Evolutionary conservation across 2,329 filamentous ascomycete species (phyloP).

Genomic region (Metarhizium rileyi): DNA sequence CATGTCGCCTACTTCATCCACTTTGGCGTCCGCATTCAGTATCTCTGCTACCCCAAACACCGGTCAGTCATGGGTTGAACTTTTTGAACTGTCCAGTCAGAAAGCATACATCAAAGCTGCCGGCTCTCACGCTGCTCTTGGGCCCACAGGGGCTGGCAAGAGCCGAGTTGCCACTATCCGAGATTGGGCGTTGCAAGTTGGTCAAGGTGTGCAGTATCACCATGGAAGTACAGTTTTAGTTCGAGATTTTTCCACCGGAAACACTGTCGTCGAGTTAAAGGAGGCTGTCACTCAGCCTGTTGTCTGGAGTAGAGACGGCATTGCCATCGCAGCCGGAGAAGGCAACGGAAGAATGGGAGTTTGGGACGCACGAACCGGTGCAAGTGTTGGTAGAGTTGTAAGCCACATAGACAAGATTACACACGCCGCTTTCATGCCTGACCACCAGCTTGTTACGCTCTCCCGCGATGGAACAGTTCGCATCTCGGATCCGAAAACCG

Average conservation of each 20-base stretch:
- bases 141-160: conserved; percentile 7
- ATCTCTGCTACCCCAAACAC: conserved; percentile 20
- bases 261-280: conserved; percentile 21
- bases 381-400: conserved; percentile 20
- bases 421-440: conserved; percentile 25
- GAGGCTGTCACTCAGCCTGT: conserved; percentile 19
- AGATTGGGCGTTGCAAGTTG: conserved; percentile 21
- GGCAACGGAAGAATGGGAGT: conserved; percentile 19
- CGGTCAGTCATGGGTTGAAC: conserved; percentile 26
- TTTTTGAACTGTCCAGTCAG: conserved; percentile 20
- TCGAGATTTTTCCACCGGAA: conserved; percentile 21
- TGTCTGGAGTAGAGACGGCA: conserved; percentile 23
- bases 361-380: conserved; percentile 21
- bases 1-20: conserved; percentile 15
- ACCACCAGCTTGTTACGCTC: conserved; percentile 23
- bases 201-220: conserved; percentile 20
- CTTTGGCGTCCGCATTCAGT: conserved; percentile 17
- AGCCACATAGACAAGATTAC: conserved; percentile 28
- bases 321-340: conserved; percentile 21
- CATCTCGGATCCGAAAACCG: conserved; percentile 22
- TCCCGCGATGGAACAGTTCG: conserved; percentile 28
- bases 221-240: conserved; percentile 21
- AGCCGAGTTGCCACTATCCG: conserved; percentile 19
- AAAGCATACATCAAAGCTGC: conserved; percentile 20
- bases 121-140: conserved; percentile 22